Evolutionary conservation across 352 stramenopile genomes (phyloP), one percentile per base, ranked within the genome.

Genomic region (Phytopythium mirpurense): DNA sequence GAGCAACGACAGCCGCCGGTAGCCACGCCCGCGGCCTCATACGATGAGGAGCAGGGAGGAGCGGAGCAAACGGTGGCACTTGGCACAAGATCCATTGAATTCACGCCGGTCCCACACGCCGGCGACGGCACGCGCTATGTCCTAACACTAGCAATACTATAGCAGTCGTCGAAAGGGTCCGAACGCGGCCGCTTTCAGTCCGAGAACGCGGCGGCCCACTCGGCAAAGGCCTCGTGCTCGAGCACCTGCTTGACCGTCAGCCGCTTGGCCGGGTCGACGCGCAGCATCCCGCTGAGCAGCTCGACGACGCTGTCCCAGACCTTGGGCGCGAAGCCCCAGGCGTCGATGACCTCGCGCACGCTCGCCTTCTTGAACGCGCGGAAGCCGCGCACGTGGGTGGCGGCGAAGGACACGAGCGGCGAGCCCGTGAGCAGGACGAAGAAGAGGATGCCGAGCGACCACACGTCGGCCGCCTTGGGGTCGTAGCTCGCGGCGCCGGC

Each of bases 391-490:
- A 74, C 65, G 9, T 42, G 46, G 10, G 48, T 36, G 11, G 56
- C 71, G 1, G 65, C 71, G 10, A 78, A 50, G 5, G 67, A 54
- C 36, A 76, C 58, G 11, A 75, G 61, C 23, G 65, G 68, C 7
- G 71, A 77, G 11, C 72, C 72, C 0, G 69, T 69, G 16, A 77
- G 42, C 58, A 77, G 57, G 42, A 74, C 66, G 41, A 70, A 77
- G 23, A 77, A 41, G 54, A 72, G 38, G 48, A 77, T 66, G 19
- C 68, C 64, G 21, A 74, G 51, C 11, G 65, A 74, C 68, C 68
- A 77, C 19, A 74, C 62, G 29, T 73, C 67, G 29, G 67, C 70
- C 0, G 52, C 55, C 46, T 68, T 67, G 0, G 72, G 67, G 52
- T 78, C 62, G 58, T 83, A 83, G 29, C 38, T 56, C 3, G 10